Conservation (phyloP, 768 basidiomycete species). For the Rhodosporidiobolus sp. region DNA sequence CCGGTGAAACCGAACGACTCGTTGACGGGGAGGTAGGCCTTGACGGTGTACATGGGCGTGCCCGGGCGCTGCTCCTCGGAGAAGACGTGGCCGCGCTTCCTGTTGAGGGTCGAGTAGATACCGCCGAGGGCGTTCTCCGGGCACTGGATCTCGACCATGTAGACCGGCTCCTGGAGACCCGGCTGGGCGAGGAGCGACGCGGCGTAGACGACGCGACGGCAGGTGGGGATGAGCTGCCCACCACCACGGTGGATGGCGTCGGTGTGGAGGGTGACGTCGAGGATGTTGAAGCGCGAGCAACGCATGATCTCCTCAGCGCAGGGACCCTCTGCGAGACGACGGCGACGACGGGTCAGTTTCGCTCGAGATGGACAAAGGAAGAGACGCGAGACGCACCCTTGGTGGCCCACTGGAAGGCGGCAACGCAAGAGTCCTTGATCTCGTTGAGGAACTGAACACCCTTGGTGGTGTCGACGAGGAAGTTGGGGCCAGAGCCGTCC, state of each 20-base stretch:
- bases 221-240: constrained; percentile 96
- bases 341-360: not conserved
- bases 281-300: constrained; percentile 90
- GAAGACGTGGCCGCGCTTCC: constrained; percentile 60
- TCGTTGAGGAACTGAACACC: constrained; percentile 89
- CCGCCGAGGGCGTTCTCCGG: constrained; percentile 96
- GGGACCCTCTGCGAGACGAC: constrained; percentile 53
- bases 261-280: constrained; percentile 64
- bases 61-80: constrained; percentile 93
- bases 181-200: constrained; percentile 88
- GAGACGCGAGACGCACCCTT: constrained; percentile 69
- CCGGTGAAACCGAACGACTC: constrained; percentile 92
- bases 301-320: constrained; percentile 97
- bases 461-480: constrained; percentile 97
- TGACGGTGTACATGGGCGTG: constrained; percentile 98
- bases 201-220: constrained; percentile 93
- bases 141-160: constrained; percentile 88
- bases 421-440: constrained; percentile 99
- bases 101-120: constrained; percentile 74
- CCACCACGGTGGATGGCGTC: constrained; percentile 99
- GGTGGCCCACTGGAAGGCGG: constrained; percentile 99
- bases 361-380: not conserved
- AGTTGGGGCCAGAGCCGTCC: constrained; percentile 92
- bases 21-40: constrained; percentile 87
- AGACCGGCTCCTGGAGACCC: constrained; percentile 91